Base-by-base conservation (phyloP, 2,329 filamentous ascomycete genomes). In the Albophoma yamanashiensis region DNA sequence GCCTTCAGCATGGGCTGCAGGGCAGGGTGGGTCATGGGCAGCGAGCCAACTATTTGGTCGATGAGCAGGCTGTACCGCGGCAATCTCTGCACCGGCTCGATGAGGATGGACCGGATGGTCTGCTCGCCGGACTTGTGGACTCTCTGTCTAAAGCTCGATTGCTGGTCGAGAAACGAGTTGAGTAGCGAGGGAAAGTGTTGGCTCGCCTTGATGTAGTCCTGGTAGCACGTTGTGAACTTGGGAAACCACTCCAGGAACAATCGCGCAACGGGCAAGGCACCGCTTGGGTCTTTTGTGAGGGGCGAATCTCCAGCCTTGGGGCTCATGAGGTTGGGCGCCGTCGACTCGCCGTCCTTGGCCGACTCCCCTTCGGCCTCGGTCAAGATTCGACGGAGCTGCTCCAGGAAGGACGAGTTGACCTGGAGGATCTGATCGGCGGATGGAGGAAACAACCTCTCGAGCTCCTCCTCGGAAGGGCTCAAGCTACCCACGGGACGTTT, bases 21-120 rank as follows among this genome's bases (percentile, higher is more conserved):
- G 0, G 92, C 92, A 3, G 92, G 90, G 70, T 97, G 92, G 11
- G 89, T 86, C 57, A 92, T 84, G 5, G 93, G 92, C 22, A 97
- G 82, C 62, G 89, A 92, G 65, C 88, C 86, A 56, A 94, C 84
- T 69, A 99, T 97, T 68, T 95, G 92, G 75, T 99, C 94, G 67
- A 99, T 97, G 69, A 97, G 88, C 42, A 99, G 79, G 68, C 91
- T 97, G 75, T 99, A 99, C 34, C 94, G 88, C 34, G 94, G 94
- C 58, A 99, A 81, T 58, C 94, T 84, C 73, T 99, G 94, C 0
- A 99, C 92, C 2, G 94, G 94, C 74, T 99, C 94, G 71, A 99
- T 99, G 59, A 99, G 82, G 63, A 94, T 83, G 4, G 94, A 97
- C 56, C 91, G 92, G 59, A 97, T 82, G 60, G 87, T 84, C 75